Base-by-base conservation (phyloP, 192 early-diverging fungal species). In the Umbelopsis ramanniana region DNA sequence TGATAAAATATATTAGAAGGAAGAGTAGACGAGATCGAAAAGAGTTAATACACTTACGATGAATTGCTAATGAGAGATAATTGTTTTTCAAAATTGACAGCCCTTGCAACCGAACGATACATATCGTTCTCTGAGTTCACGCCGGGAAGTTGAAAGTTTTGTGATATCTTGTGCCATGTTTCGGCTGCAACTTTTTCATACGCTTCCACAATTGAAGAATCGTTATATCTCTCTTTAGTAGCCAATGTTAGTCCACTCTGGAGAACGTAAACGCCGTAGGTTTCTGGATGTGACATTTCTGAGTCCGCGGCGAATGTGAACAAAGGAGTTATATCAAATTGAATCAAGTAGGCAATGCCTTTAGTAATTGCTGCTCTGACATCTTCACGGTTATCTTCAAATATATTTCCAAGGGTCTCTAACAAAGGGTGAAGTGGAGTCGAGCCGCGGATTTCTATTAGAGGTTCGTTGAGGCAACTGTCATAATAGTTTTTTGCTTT, bases 401-500 rank as follows among this genome's bases (percentile, higher is more conserved):
- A 84, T 8, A 69, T n/a, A 17, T 74, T 70, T 66, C 78, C 21
- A 40, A 85, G 66, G n/a, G 75, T 68, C 3, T 73, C 46, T 6
- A 87, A 46, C 22, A 84, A 47, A 26, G 79, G 71, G 7, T 74
- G 50, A 4, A 86, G 38, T 6, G 87, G 87, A 6, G 76, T 71
- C 0, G 77, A 79, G 8, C 82, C 81, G 8, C 82, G 66, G 33
- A 68, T 43, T n/a, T 79, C 50, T n/a, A 87, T 79, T 9, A 66
- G 54, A 33, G 68, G 60, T 52, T 82, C 82, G 29, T 86, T 77
- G 79, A 86, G 79, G 57, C 88, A 90, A 38, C 85, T 84, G 33
- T 73, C 67, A 50, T 89, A 92, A 12, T 88, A 79, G 2, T 78
- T 40, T 67, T 90, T 81, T 19, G 88, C 73, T 73, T 87, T 88